Percentiles rank a stretch among this genome's conserved stretches.
phyloP scores from a whole-genome alignment of 768 basidiomycete genomes.

The Zangia roseola region DNA sequence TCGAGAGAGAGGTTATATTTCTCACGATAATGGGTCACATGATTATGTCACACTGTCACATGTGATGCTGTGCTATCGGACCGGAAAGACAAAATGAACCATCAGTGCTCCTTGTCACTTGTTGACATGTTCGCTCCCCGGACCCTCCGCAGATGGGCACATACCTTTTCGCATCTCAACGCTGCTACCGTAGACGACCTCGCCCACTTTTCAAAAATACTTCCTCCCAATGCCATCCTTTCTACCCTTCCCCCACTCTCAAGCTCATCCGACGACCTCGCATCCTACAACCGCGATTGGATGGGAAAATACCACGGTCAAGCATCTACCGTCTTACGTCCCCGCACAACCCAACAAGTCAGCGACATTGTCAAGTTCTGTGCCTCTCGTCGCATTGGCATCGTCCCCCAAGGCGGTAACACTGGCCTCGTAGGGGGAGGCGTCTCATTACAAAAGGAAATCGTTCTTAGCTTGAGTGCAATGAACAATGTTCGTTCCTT shows the following conservation, averaged over 20 bases:
- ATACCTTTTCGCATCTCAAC: constrained; percentile 36
- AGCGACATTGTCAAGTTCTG: constrained; percentile 88
- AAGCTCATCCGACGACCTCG: constrained; percentile 61
- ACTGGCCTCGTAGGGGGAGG: constrained; percentile 97
- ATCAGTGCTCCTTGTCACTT: no score
- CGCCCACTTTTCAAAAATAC: constrained; percentile 63
- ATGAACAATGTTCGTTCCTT: constrained; percentile 82
- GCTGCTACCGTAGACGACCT: constrained; percentile 59
- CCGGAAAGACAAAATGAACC: no score
- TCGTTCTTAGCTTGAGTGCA: constrained; percentile 81
- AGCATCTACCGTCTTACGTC: constrained; percentile 83
- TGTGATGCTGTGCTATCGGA: no score
- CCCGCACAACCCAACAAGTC: constrained; percentile 85
- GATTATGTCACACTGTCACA: not conserved
- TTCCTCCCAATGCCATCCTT: constrained; percentile 61
- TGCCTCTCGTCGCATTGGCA: constrained; percentile 73
- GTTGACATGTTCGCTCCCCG: constrained; percentile 14
- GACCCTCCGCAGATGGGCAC: constrained; percentile 17
- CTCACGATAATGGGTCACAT: constrained; percentile 17
- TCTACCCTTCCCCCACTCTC: constrained; percentile 59
- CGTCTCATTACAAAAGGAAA: constrained; percentile 83
- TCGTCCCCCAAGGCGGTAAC: constrained; percentile 98
- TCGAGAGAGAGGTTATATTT: constrained; percentile 5
- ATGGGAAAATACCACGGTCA: constrained; percentile 92
- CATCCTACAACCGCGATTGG: constrained; percentile 87